Conservation (phyloP, 1,284 basidiomycete species). For the Ustilago tritici region DNA sequence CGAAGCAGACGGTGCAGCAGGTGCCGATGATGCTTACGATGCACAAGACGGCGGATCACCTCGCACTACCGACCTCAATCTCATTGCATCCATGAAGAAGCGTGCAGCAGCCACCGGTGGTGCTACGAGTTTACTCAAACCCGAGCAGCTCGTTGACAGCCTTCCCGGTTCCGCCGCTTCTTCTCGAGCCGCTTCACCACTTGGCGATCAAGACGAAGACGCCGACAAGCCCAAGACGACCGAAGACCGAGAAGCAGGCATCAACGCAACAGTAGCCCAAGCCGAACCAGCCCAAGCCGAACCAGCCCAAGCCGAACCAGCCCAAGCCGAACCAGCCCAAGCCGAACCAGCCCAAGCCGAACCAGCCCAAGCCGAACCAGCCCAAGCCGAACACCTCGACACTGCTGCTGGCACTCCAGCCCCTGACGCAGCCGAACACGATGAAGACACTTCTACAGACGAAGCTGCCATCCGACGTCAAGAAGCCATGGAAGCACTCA, state of each 20-base stretch:
- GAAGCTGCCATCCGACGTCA: constrained; percentile 67
- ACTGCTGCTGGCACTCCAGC: constrained; percentile 50
- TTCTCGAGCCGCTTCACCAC: constrained; percentile 51
- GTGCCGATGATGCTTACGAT: constrained; percentile 36
- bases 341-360: constrained; percentile 36
- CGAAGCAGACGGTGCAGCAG: constrained; percentile 19
- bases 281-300: constrained; percentile 34
- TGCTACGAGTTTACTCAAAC: constrained; percentile 56
- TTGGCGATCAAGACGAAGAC: constrained; percentile 48
- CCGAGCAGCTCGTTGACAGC: constrained; percentile 53
- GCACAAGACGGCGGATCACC: constrained; percentile 44
- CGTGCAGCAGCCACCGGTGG: constrained; percentile 63
- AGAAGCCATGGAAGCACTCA: constrained; percentile 73
- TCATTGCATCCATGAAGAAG: constrained; percentile 59
- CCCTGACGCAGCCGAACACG: constrained; percentile 48
- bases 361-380: constrained; percentile 25
- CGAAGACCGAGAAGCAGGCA: constrained; percentile 13
- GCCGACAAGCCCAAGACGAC: constrained; percentile 29
- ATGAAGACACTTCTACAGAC: constrained; percentile 57
- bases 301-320: constrained; percentile 24
- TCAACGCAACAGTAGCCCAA: constrained; percentile 22
- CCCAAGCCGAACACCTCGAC: constrained; percentile 40
- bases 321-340: constrained; percentile 41
- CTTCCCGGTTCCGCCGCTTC: constrained; percentile 53
- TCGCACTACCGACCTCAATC: constrained; percentile 43